Evolutionary conservation across 1,284 basidiomycete species (phyloP).

Genomic region (Ceratobasidium sp.): DNA sequence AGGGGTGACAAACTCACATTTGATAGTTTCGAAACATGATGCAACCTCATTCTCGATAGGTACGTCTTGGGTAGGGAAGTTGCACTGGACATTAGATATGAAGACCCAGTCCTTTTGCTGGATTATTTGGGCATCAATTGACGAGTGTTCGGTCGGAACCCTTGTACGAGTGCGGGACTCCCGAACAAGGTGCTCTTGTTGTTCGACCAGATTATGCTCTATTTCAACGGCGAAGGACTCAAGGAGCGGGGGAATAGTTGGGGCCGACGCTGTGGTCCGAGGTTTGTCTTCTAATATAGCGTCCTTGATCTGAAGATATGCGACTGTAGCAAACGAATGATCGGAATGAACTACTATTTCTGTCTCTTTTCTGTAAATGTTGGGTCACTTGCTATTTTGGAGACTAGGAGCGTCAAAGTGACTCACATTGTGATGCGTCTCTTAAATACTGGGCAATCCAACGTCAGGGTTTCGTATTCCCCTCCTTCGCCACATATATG

Average conservation of each 20-base stretch:
- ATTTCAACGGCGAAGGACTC: slow-evolving; percentile 50
- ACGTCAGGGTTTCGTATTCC: slow-evolving; percentile 94
- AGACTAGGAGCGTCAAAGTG: slow-evolving; percentile 1
- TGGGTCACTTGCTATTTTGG: background rate
- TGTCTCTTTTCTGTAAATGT: slow-evolving; percentile 56
- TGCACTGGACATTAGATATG: slow-evolving; percentile 60
- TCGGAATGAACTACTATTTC: slow-evolving; percentile 78
- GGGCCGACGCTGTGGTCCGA: slow-evolving; percentile 18
- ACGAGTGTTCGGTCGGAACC: background rate
- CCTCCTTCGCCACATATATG: slow-evolving; percentile 98
- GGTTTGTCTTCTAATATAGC: slow-evolving; percentile 67
- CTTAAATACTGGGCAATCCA: slow-evolving; percentile 90
- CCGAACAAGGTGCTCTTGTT: background rate
- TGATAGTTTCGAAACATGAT: slow-evolving; percentile 63
- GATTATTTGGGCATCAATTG: background rate
- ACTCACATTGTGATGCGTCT: slow-evolving; percentile 72
- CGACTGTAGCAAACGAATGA: slow-evolving; percentile 80
- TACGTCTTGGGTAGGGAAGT: slow-evolving; percentile 44
- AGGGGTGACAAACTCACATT: slow-evolving; percentile 54
- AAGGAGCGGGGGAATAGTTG: slow-evolving; percentile 59
- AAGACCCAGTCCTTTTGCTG: slow-evolving; percentile 58
- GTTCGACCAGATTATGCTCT: slow-evolving; percentile 8
- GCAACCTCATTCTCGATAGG: slow-evolving; percentile 67
- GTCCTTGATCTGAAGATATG: slow-evolving; percentile 78
- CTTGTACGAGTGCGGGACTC: too few species aligned